Base-by-base conservation (phyloP, 2,329 filamentous ascomycete genomes). In the Plectosphaerella cucumerina region DNA sequence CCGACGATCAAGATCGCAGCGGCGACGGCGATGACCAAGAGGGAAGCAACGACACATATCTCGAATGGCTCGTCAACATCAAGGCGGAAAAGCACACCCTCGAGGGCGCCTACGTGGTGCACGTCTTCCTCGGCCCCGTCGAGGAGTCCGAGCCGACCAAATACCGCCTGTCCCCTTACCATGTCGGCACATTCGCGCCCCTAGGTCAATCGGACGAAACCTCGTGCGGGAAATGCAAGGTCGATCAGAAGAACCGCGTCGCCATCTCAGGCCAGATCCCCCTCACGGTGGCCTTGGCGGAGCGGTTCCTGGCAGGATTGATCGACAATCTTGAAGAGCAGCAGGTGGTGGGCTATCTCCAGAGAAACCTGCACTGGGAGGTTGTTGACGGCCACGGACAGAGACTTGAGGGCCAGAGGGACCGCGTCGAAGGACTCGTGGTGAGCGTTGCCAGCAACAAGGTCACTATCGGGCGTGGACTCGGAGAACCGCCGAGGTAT, bases 51-150 rank as follows among this genome's bases (percentile, higher is more conserved):
- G 65, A 62, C 52, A 62, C 62, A 26, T 67, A 72, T 56, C 64
- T 62, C 26, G 67, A 85, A 52, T 86, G 81, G 70, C 68, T 78
- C 12, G 74, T 77, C 58, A 81, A 79, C 58, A 71, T 85, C 53
- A 67, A 70, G n/a, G 73, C 78, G 4, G 61, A 70, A 48, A 81
- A 78, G 56, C 70, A 72, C 51, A 73, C 74, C 4, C 63, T 78
- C 3, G 67, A 70, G 20, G 72, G 71, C 3, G 74, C 79, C 6
- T 83, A 80, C 64, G 73, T 72, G 33, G 67, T 85, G 18, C 77
- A 79, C 59, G 65, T 84, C 53, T 85, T 85, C 67, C 65, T 85
- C 4, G 62, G 66, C 34, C 62, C 70, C 48, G 61, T 70, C 1
- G 53, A 59, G 12, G 54, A 56, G 14, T 78, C 75, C 72, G 54